Conservation (phyloP, 2,329 filamentous ascomycete genomes). For the Trichophyton verrucosum region DNA sequence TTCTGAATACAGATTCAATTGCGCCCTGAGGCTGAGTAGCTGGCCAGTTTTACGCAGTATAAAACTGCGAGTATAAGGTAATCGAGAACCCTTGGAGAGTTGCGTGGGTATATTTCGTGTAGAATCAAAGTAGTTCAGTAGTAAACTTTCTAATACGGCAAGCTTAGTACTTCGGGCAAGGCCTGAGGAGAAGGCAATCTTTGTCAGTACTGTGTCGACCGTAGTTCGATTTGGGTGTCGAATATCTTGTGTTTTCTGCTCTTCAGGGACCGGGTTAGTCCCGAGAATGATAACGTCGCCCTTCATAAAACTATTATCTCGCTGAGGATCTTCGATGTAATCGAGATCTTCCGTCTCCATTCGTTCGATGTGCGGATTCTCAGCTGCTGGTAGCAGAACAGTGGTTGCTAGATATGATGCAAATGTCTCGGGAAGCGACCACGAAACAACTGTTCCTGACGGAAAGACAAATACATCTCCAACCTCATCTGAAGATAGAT, state of each 20-base stretch:
- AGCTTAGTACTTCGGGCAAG: constrained; percentile 87
- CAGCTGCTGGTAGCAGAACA: constrained; percentile 62
- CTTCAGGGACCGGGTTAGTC: constrained; percentile 43
- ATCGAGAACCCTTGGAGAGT: constrained; percentile 53
- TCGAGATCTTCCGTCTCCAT: constrained; percentile 85
- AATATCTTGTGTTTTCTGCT: constrained; percentile 12
- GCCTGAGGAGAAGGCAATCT: constrained; percentile 92
- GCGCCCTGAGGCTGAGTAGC: constrained; percentile 73
- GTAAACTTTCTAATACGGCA: constrained; percentile 72
- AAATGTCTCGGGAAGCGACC: constrained; percentile 69
- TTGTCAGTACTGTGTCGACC: constrained; percentile 62
- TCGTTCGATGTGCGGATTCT: constrained; percentile 56
- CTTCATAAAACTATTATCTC: constrained; percentile 63
- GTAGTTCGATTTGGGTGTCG: constrained; percentile 22
- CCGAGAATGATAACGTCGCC: constrained; percentile 85
- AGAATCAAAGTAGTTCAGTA: constrained; percentile 74
- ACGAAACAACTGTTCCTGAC: constrained; percentile 83
- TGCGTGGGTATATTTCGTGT: constrained; percentile 71
- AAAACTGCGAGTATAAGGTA: constrained; percentile 58
- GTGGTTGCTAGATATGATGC: constrained; percentile 57
- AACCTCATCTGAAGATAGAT: constrained; percentile 35
- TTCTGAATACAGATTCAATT: constrained; percentile 93
- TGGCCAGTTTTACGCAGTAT: constrained; percentile 91
- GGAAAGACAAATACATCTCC: constrained; percentile 95
- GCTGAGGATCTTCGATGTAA: constrained; percentile 61